phyloP scores from a whole-genome alignment of 768 basidiomycete species.

The Cyclocybe cylindracea region DNA sequence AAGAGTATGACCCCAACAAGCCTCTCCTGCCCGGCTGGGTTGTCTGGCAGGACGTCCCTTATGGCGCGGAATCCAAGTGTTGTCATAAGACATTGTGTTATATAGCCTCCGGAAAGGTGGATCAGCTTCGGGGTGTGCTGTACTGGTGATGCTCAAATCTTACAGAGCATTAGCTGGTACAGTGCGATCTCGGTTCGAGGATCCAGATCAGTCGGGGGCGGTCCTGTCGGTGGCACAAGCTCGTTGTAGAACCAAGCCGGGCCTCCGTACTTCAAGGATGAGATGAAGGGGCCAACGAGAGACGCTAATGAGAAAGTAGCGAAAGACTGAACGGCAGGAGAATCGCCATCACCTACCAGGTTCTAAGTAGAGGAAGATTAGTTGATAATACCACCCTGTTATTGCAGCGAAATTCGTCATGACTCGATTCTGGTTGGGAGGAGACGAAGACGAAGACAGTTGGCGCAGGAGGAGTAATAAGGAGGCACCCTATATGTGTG shows the following conservation, averaged over 20 bases:
- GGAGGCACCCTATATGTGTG: too few species aligned
- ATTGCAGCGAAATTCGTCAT: slow-evolving; percentile 49
- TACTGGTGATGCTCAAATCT: slow-evolving; percentile 5
- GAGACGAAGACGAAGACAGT: too few species aligned
- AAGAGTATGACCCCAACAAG: slow-evolving; percentile 63
- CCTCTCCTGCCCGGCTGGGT: slow-evolving; percentile 65
- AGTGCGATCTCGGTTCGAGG: slow-evolving; percentile 53
- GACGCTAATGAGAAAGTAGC: slow-evolving; percentile 38
- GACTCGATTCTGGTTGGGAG: too few species aligned
- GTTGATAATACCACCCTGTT: slow-evolving; percentile 51
- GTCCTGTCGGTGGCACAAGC: slow-evolving; percentile 44
- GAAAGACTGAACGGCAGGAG: background rate
- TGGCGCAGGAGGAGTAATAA: too few species aligned
- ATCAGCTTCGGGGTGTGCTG: too few species aligned
- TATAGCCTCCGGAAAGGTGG: slow-evolving; percentile 46
- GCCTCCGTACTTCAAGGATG: slow-evolving; percentile 48
- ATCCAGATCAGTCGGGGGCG: slow-evolving; percentile 34
- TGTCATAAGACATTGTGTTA: slow-evolving; percentile 64
- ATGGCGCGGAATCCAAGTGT: slow-evolving; percentile 68
- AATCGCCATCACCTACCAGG: slow-evolving; percentile 37
- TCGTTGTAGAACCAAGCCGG: slow-evolving; percentile 63
- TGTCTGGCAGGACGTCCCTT: slow-evolving; percentile 55
- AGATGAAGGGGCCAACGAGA: slow-evolving; percentile 48
- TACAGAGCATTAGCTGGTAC: slow-evolving; percentile 64
- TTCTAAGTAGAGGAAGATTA: slow-evolving; percentile 59